A percentile compares a stretch with the other conserved stretches of the same genome.
Conservation (phyloP, 768 basidiomycete genomes). For the Podaxis sp. region DNA sequence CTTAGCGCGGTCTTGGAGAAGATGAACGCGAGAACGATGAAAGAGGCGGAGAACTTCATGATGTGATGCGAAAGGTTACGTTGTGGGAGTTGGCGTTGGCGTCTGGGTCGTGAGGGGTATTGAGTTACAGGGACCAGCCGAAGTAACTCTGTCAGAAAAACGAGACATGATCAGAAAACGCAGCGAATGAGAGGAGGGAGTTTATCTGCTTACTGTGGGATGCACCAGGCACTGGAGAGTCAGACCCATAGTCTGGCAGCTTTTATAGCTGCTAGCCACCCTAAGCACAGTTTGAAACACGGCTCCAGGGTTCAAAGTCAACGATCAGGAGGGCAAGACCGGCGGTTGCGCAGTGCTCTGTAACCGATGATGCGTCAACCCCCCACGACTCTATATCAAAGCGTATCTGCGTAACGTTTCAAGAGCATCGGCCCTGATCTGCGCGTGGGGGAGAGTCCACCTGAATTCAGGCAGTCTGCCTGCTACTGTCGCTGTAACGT, state of each 20-base stretch:
- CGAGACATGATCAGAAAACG: not conserved
- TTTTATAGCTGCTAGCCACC: not conserved
- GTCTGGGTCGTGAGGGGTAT: not conserved
- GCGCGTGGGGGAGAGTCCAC: too few species aligned
- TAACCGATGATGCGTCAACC: not conserved
- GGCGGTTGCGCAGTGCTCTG: not conserved
- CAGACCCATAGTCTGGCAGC: not conserved
- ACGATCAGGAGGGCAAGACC: too few species aligned
- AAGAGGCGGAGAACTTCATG: conserved; percentile 5
- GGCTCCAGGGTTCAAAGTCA: not conserved
- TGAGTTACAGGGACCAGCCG: conserved; percentile 4
- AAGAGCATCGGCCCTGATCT: too few species aligned
- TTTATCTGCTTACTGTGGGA: not conserved
- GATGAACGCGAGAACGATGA: not conserved
- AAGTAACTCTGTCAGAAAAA: not conserved
- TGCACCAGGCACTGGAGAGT: conserved; percentile 4
- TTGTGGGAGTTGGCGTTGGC: not conserved
- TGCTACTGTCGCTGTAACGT: too few species aligned
- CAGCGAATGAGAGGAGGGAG: rapidly evolving
- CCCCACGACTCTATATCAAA: too few species aligned
- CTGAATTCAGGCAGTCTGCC: too few species aligned
- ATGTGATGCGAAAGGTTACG: not conserved
- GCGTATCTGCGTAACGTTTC: too few species aligned
- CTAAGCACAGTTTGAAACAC: not conserved
- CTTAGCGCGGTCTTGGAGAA: not conserved